Evolutionary conservation across 2,329 filamentous ascomycete species (phyloP), one percentile per base, ranked within the genome.

Genomic region (Parastagonospora avenae): DNA sequence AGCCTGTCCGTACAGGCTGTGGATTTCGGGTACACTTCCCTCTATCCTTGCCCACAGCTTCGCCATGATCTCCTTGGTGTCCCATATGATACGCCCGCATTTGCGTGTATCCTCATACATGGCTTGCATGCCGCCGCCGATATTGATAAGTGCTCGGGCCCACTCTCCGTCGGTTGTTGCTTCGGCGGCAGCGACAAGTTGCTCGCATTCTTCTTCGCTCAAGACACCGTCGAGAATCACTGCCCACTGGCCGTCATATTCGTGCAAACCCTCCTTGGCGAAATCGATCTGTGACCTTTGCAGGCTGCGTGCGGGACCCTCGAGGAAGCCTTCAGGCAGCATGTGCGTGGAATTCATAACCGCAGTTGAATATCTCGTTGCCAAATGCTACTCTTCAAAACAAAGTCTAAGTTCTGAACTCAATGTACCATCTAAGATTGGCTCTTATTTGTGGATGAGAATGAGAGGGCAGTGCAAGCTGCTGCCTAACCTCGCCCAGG

Each of bases 21-120:
- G 70, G 1, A 87, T 82, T 12, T 80, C 76, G 0, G 74, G 74
- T 9, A 85, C 60, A 16, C 74, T 73, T 4, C 73, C 74, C 50
- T 73, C 68, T 11, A 84, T 69, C 8, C 90, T 80, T 35, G 74
- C 77, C 81, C 88, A 87, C 0, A 94, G 62, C 16, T 83, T 81
- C 19, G 82, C 79, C 0, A 84, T 86, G 1, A 93, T 59, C 1
- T 82, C 81, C 42, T 80, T 76, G 11, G 81, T 74, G 64, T 94
- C 89, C 82, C 86, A 90, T 59, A 94, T 87, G 57, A 93, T 90
- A 2, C 90, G 82, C n/a, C 87, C 87, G 62, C 87, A 87, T 54
- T 89, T 86, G 12, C 90, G 80, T 42, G 84, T 83, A 8, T 84
- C 80, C 1, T 81, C 76, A 4, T 79, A 74, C 36, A 85, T 70